Percentiles rank a stretch among this genome's conserved stretches.
phyloP scores from a whole-genome alignment of 352 stramenopile species.

The Poterioochromonas sp. region DNA sequence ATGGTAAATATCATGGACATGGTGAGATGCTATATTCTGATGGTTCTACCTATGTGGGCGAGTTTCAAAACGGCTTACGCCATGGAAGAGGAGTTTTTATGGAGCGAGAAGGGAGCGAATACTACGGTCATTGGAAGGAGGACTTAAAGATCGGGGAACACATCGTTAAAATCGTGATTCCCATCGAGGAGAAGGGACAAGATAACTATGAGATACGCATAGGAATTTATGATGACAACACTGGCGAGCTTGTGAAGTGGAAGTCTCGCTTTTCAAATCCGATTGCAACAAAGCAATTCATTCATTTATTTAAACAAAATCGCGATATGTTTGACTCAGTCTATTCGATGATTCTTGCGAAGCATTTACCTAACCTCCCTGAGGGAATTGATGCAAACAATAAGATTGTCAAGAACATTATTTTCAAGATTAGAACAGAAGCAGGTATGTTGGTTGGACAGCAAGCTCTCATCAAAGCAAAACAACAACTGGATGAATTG shows the following conservation, averaged over 20 bases:
- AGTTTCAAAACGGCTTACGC: neutral
- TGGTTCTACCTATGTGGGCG: neutral
- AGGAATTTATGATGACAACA: conserved; percentile 1
- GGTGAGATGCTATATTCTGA: conserved; percentile 29
- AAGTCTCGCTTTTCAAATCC: neutral
- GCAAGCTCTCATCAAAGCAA: neutral
- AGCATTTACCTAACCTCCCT: conserved; percentile 14
- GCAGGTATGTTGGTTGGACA: conserved; percentile 27
- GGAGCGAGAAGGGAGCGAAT: conserved; percentile 20
- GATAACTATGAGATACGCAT: conserved; percentile 32
- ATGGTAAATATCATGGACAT: conserved; percentile 25
- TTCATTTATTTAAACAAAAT: conserved; percentile 4
- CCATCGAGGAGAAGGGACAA: conserved; percentile 16
- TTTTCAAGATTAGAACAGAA: conserved; percentile 16
- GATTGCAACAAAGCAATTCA: conserved; percentile 30
- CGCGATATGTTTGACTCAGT: conserved; percentile 28
- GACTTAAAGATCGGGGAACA: conserved; percentile 16
- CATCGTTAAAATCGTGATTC: conserved; percentile 9
- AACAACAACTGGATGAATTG: neutral
- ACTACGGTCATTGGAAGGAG: conserved; percentile 16
- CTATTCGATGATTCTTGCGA: conserved; percentile 31
- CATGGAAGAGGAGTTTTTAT: conserved; percentile 27
- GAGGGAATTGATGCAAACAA: conserved; percentile 33
- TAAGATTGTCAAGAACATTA: conserved; percentile 9
- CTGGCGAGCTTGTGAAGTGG: conserved; percentile 17